These are phyloP conservation scores for Omphalotus guepiniiformis DNA, from an alignment of 768 basidiomycete genomes.

Conservation along the genomic window DNA sequence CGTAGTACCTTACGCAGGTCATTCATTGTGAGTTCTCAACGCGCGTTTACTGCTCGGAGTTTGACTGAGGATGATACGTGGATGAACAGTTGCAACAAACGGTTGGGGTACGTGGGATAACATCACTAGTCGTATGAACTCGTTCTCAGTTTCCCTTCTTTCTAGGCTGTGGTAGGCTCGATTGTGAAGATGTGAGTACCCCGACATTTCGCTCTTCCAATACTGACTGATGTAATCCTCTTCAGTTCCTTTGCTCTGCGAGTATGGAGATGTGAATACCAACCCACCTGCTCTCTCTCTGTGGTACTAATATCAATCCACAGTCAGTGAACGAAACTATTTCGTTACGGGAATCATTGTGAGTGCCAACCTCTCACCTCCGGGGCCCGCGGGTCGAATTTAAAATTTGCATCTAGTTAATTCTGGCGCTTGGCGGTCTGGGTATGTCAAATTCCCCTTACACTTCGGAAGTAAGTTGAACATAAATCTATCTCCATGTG, in stretches of 20 bases:
- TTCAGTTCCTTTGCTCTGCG: conserved; percentile 52
- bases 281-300: not conserved
- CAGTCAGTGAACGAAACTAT: conserved; percentile 57
- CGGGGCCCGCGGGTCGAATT: not conserved
- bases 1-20: conserved; percentile 33
- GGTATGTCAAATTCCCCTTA: not conserved
- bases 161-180: conserved; percentile 48
- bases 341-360: conserved; percentile 52
- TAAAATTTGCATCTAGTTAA: not conserved
- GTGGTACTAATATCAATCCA: not conserved
- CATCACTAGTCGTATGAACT: too few relatives aligned
- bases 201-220: not conserved
- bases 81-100: conserved; percentile 37
- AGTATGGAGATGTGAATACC: conserved; percentile 58
- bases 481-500: too few relatives aligned
- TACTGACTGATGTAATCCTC: not conserved
- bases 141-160: not conserved
- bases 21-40: conserved; percentile 42
- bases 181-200: conserved; percentile 49
- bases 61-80: not conserved
- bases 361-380: conserved; percentile 19
- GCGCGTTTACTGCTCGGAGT: not conserved
- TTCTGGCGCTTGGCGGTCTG: not conserved
- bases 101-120: conserved; percentile 31
- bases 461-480: not conserved